These are phyloP conservation scores for Nephelium lappaceum DNA, from an alignment of 345 rosid species.

Conservation along the genomic window DNA sequence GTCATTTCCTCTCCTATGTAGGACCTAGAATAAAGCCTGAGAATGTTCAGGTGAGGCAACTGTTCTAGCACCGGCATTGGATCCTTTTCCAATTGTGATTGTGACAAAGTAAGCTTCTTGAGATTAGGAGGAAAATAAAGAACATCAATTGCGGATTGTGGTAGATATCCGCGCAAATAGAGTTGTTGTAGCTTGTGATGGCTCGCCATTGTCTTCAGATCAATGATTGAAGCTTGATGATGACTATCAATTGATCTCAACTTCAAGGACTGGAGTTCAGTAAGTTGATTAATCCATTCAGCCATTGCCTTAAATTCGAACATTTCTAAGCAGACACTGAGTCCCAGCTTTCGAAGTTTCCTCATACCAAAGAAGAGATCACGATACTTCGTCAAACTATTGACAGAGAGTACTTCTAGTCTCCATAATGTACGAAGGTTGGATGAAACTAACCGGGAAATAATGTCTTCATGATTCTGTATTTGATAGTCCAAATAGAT, in stretches of 20 bases:
- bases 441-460: not conserved
- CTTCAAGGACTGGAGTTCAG: constrained; percentile 31
- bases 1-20: constrained; percentile 27
- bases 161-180: constrained; percentile 10
- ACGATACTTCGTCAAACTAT: not conserved
- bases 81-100: constrained; percentile 21
- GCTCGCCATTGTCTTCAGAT: not conserved
- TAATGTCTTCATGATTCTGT: not conserved
- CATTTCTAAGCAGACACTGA: constrained; percentile 9
- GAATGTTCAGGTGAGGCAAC: constrained; percentile 31
- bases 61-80: constrained; percentile 33
- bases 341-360: constrained; percentile 28
- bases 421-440: too few species aligned
- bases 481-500: constrained; percentile 26
- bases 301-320: not conserved
- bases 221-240: constrained; percentile 6
- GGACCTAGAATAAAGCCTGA: constrained; percentile 37
- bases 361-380: not conserved
- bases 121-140: constrained; percentile 20
- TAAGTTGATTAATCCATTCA: too few species aligned
- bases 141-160: not conserved
- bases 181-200: constrained; percentile 13
- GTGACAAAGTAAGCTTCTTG: constrained; percentile 36
- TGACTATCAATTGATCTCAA: constrained; percentile 23
- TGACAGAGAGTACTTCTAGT: too few species aligned